These are phyloP conservation scores for Tubosaeta brunneosetosa DNA, from an alignment of 768 basidiomycete species.

Conservation along the genomic window DNA sequence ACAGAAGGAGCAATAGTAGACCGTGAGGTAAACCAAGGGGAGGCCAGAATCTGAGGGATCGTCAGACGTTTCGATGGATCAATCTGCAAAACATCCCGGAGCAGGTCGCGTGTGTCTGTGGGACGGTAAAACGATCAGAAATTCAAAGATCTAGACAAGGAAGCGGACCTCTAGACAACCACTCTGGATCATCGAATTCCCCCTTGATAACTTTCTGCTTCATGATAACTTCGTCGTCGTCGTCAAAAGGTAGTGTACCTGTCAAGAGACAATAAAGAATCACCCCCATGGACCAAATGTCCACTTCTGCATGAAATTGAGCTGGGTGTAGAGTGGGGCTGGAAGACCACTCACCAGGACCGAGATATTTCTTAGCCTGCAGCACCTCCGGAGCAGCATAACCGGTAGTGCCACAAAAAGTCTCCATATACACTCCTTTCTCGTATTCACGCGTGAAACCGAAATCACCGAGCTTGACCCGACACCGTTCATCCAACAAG, in stretches of 20 bases:
- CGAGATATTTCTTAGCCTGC: conserved; percentile 81
- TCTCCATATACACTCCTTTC: conserved; percentile 73
- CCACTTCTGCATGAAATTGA: conserved; percentile 64
- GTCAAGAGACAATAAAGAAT: conserved; percentile 88
- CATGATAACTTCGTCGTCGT: conserved; percentile 84
- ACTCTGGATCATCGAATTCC: conserved; percentile 87
- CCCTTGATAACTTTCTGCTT: conserved; percentile 77
- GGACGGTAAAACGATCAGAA: conserved; percentile 5
- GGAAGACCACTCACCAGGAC: conserved; percentile 59
- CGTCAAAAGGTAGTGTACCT: conserved; percentile 86
- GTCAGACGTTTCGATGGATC: conserved; percentile 72
- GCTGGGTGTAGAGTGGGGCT: not conserved
- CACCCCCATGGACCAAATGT: conserved; percentile 91
- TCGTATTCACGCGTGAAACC: conserved; percentile 94
- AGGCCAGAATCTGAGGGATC: conserved; percentile 80
- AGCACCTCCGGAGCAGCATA: conserved; percentile 94
- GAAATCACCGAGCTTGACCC: conserved; percentile 92
- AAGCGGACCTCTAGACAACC: conserved; percentile 76
- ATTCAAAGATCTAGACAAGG: not conserved
- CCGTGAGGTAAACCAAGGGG: conserved; percentile 74
- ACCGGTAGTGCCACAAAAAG: conserved; percentile 92
- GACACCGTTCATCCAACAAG: conserved; percentile 82
- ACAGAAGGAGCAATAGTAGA: conserved; percentile 1
- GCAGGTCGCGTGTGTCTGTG: conserved; percentile 80
- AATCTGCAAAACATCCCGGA: conserved; percentile 69